Percentiles rank a stretch among this genome's conserved stretches.
phyloP scores from a whole-genome alignment of 352 stramenopile species.

The Pythium sukuiense region DNA sequence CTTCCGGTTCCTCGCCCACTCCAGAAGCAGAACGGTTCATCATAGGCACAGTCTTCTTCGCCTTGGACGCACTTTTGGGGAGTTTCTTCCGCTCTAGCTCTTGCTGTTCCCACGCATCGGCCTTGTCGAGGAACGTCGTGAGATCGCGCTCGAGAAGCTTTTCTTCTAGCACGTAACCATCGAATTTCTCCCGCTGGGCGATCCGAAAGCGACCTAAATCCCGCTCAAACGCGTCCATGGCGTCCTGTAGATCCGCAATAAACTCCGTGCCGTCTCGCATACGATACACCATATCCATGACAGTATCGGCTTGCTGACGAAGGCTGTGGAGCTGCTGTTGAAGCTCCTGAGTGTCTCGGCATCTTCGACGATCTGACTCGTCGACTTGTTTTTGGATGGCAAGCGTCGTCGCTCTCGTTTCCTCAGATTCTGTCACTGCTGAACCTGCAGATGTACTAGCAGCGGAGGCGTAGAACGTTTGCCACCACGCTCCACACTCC shows the following conservation, averaged over 20 bases:
- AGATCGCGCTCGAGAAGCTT: slow-evolving; percentile 61
- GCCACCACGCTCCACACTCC: slow-evolving; percentile 51
- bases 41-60: background rate
- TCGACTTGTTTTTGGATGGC: slow-evolving; percentile 50
- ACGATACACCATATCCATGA: slow-evolving; percentile 44
- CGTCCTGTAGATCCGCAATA: slow-evolving; percentile 47
- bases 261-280: slow-evolving; percentile 52
- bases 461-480: slow-evolving; percentile 44
- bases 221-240: slow-evolving; percentile 54
- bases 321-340: slow-evolving; percentile 39
- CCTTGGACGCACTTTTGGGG: background rate
- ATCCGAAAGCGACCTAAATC: slow-evolving; percentile 39
- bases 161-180: slow-evolving; percentile 53
- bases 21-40: background rate
- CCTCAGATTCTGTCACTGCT: background rate
- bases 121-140: slow-evolving; percentile 37
- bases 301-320: slow-evolving; percentile 27
- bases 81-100: slow-evolving; percentile 6
- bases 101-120: slow-evolving; percentile 45
- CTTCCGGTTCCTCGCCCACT: background rate
- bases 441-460: slow-evolving; percentile 1
- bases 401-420: slow-evolving; percentile 10
- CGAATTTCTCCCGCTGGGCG: slow-evolving; percentile 39
- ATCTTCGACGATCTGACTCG: slow-evolving; percentile 32
- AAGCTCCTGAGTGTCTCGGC: slow-evolving; percentile 35